These are phyloP conservation scores for Ogataea salicorniae DNA, from an alignment of 805 yeast species.

Conservation along the genomic window DNA sequence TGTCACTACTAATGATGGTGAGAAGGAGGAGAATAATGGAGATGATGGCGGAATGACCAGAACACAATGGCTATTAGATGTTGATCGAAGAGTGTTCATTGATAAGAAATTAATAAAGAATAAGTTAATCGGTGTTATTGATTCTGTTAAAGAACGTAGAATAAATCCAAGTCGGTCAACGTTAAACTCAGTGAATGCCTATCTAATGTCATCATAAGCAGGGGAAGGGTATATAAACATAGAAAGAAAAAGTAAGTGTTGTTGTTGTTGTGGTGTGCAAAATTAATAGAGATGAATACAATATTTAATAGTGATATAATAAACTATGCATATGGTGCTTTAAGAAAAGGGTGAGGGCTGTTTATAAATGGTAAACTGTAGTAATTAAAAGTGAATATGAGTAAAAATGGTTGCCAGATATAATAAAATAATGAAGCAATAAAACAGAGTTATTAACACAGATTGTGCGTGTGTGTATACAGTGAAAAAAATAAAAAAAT, in stretches of 20 bases:
- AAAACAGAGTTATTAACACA: too few species aligned
- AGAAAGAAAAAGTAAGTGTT: neutral
- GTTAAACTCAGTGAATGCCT: constrained; percentile 62
- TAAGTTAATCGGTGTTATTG: constrained; percentile 48
- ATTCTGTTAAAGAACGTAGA: constrained; percentile 26
- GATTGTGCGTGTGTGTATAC: too few species aligned
- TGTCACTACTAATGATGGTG: constrained; percentile 16
- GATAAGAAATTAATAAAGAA: constrained; percentile 31
- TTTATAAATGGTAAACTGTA: too few species aligned
- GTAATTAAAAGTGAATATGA: too few species aligned
- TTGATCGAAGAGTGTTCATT: neutral
- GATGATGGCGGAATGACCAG: neutral
- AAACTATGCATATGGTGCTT: too few species aligned
- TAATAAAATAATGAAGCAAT: too few species aligned
- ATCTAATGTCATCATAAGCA: constrained; percentile 40
- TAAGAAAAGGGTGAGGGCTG: too few species aligned
- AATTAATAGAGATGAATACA: too few species aligned
- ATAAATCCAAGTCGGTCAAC: constrained; percentile 77
- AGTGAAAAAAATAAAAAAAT: too few species aligned
- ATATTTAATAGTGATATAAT: too few species aligned
- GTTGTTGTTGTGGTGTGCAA: neutral
- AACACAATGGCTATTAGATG: neutral
- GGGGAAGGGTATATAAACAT: too few species aligned
- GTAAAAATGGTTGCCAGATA: too few species aligned
- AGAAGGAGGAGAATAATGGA: neutral